Evolutionary conservation across 2,329 filamentous ascomycete species (phyloP).

Genomic region (Chrysoporthe puriensis): DNA sequence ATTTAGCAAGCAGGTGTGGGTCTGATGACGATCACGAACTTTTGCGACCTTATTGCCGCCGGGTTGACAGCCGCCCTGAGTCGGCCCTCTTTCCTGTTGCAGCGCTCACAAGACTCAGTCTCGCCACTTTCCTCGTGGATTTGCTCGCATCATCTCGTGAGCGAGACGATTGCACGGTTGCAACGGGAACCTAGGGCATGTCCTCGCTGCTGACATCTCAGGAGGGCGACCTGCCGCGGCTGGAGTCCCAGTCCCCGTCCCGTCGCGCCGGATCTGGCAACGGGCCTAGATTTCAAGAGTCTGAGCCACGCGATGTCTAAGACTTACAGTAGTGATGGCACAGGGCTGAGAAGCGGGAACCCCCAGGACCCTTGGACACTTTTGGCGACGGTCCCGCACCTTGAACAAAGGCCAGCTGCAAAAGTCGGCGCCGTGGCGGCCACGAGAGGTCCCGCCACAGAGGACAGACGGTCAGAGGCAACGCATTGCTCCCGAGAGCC

Average conservation of each 20-base stretch:
- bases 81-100: background rate
- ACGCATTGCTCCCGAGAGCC: background rate
- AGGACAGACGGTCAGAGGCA: slow-evolving; percentile 3
- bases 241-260: background rate
- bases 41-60: background rate
- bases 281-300: background rate
- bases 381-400: background rate
- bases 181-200: background rate
- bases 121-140: slow-evolving; percentile 12
- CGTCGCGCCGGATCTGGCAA: background rate
- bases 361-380: background rate
- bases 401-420: background rate
- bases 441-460: too few species aligned
- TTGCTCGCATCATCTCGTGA: background rate
- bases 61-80: slow-evolving; percentile 23
- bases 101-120: slow-evolving; percentile 2
- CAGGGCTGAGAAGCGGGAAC: background rate
- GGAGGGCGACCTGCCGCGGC: background rate
- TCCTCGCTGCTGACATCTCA: background rate
- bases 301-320: slow-evolving; percentile 12
- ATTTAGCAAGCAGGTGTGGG: slow-evolving; percentile 6
- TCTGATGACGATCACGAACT: slow-evolving; percentile 17
- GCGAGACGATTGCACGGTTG: too few species aligned
- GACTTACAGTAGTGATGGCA: background rate
- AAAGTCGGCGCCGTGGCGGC: background rate